Evolutionary conservation across 2,329 filamentous ascomycete genomes (phyloP).

Genomic region (Herpotrichia juniperi): DNA sequence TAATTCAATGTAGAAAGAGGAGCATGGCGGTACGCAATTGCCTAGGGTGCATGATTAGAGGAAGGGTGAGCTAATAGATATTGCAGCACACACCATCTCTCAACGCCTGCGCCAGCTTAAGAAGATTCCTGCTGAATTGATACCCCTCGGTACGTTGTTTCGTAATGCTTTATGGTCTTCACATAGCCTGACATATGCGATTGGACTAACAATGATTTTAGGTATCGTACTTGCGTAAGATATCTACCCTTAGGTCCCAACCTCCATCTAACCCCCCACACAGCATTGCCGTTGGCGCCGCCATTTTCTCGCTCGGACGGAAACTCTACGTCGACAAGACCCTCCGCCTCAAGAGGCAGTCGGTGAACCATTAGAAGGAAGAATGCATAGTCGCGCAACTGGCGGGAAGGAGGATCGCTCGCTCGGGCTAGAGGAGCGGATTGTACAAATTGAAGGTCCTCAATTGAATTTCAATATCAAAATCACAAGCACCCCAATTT

Average conservation of each 20-base stretch:
- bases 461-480: conserved; percentile 14
- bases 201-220: conserved; percentile 46
- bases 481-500: conserved; percentile 24
- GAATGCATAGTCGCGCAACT: background rate
- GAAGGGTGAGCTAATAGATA: conserved; percentile 26
- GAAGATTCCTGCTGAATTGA: conserved; percentile 90
- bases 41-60: conserved; percentile 4
- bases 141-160: conserved; percentile 79
- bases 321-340: conserved; percentile 92
- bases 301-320: conserved; percentile 77
- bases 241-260: background rate
- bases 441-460: conserved; percentile 25
- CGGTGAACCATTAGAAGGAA: conserved; percentile 39
- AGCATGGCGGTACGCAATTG: conserved; percentile 63
- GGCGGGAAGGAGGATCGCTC: conserved; percentile 1
- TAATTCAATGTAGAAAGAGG: conserved; percentile 60
- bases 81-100: conserved; percentile 89
- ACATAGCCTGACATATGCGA: background rate
- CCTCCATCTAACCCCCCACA: background rate
- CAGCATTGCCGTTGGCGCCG: conserved; percentile 74
- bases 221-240: conserved; percentile 85
- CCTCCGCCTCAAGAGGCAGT: conserved; percentile 80
- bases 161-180: background rate
- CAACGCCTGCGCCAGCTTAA: conserved; percentile 90
- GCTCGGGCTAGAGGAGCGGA: conserved; percentile 3